phyloP scores from a whole-genome alignment of 1,284 basidiomycete genomes.

The Tilletia walkeri region DNA sequence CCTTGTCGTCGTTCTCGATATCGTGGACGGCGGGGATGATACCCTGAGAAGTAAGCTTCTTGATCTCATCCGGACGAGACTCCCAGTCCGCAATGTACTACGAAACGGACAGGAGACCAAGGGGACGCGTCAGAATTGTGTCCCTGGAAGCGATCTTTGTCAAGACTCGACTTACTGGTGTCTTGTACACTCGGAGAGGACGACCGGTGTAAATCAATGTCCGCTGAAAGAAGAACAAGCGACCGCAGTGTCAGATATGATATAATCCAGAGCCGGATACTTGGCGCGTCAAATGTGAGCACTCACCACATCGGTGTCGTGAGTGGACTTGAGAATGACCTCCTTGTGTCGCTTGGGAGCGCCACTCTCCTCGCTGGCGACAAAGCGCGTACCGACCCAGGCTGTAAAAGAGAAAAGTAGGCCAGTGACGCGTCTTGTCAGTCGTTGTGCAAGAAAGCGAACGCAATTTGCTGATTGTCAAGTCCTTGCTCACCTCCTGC shows the following conservation, averaged over 20 bases:
- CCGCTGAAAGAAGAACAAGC: constrained; percentile 17
- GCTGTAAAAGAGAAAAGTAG: constrained; percentile 21
- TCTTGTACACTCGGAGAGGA: constrained; percentile 76
- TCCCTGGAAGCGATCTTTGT: no score
- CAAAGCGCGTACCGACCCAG: constrained; percentile 74
- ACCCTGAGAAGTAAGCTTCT: constrained; percentile 44
- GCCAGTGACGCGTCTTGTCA: not conserved
- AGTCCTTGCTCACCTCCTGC: constrained; percentile 25
- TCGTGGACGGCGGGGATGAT: constrained; percentile 49
- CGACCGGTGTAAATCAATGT: constrained; percentile 63
- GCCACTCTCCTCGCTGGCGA: constrained; percentile 61
- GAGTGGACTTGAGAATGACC: constrained; percentile 44
- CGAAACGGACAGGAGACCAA: constrained; percentile 31
- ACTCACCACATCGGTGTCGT: constrained; percentile 41
- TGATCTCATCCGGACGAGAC: constrained; percentile 49
- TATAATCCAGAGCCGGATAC: not conserved
- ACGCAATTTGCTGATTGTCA: not conserved
- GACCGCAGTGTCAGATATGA: not conserved
- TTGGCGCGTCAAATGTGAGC: not conserved
- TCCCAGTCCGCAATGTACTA: constrained; percentile 48
- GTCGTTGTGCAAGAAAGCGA: no score
- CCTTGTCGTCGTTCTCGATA: constrained; percentile 46
- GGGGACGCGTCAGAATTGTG: not conserved
- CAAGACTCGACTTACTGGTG: constrained; percentile 57
- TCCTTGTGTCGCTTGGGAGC: constrained; percentile 50